phyloP scores from a whole-genome alignment of 148 eudicot genomes.

The Fagopyrum tataricum region DNA sequence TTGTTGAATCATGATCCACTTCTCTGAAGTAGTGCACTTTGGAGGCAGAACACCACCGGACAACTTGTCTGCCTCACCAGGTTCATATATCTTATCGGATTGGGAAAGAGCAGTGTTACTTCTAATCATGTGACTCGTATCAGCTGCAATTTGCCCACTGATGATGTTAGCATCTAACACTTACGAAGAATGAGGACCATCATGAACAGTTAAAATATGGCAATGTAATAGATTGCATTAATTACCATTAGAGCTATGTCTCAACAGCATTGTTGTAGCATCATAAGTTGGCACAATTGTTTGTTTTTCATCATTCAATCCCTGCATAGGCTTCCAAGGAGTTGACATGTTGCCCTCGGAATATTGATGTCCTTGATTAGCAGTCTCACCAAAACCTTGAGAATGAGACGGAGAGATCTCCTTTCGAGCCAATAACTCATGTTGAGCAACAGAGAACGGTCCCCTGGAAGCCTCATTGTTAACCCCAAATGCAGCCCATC shows the following conservation, averaged over 20 bases:
- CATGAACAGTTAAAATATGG: conserved; percentile 1
- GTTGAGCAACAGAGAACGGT: conserved; percentile 24
- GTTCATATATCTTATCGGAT: conserved; percentile 25
- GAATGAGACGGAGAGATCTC: conserved; percentile 33
- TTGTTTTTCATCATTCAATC: conserved; percentile 33
- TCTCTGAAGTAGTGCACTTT: conserved; percentile 64
- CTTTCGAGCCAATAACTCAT: conserved; percentile 33
- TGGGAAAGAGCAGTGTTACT: conserved; percentile 24
- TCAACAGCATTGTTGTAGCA: conserved; percentile 25
- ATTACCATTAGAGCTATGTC: conserved; percentile 32
- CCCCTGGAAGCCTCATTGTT: conserved; percentile 30
- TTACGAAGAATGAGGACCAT: conserved; percentile 6
- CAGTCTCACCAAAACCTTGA: conserved; percentile 28
- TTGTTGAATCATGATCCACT: conserved; percentile 73
- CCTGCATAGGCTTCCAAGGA: conserved; percentile 42
- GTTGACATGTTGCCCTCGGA: conserved; percentile 33
- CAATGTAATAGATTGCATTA: background rate
- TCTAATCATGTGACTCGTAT: conserved; percentile 22
- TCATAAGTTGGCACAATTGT: conserved; percentile 33
- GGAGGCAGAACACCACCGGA: conserved; percentile 40
- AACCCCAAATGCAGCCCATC: conserved; percentile 38
- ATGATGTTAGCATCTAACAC: conserved; percentile 17
- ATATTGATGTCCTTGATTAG: conserved; percentile 34
- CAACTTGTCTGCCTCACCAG: conserved; percentile 41
- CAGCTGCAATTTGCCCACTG: conserved; percentile 28